Conservation (phyloP, 1,284 basidiomycete species). For the Albatrellus sp. region DNA sequence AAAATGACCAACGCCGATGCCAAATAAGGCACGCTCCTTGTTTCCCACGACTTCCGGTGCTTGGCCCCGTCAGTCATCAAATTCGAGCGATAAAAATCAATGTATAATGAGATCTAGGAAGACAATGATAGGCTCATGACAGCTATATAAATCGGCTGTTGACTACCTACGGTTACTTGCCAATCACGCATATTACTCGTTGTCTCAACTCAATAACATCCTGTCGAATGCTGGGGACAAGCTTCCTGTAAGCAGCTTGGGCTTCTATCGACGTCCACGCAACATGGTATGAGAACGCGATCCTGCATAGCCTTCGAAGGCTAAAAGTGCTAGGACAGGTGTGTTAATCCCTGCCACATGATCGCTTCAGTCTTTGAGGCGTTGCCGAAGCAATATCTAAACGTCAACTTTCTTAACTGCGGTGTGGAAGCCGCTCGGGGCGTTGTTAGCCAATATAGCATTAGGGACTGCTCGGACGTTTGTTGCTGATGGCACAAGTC, state of each 20-base stretch:
- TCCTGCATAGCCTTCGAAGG: background rate
- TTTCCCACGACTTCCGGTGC: background rate
- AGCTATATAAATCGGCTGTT: too few species aligned
- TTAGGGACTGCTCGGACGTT: constrained; percentile 27
- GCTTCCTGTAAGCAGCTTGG: constrained; percentile 38
- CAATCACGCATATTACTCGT: constrained; percentile 46
- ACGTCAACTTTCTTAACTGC: constrained; percentile 70
- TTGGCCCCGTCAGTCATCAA: too few species aligned
- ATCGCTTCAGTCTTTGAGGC: constrained; percentile 65
- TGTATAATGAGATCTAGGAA: too few species aligned
- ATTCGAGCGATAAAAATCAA: too few species aligned
- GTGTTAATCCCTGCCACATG: constrained; percentile 68
- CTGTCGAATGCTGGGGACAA: constrained; percentile 50
- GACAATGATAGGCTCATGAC: too few species aligned
- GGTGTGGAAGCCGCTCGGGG: constrained; percentile 63
- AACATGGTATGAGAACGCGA: constrained; percentile 37
- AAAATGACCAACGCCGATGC: background rate
- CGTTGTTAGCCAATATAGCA: constrained; percentile 44
- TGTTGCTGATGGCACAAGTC: constrained; percentile 31
- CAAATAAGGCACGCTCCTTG: background rate
- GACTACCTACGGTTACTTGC: too few species aligned
- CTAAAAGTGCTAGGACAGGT: constrained; percentile 32
- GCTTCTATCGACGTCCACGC: constrained; percentile 83
- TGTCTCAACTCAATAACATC: constrained; percentile 48
- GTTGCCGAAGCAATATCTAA: constrained; percentile 49